Conservation (phyloP, 352 stramenopile species). For the Phytophthora brassicae region DNA sequence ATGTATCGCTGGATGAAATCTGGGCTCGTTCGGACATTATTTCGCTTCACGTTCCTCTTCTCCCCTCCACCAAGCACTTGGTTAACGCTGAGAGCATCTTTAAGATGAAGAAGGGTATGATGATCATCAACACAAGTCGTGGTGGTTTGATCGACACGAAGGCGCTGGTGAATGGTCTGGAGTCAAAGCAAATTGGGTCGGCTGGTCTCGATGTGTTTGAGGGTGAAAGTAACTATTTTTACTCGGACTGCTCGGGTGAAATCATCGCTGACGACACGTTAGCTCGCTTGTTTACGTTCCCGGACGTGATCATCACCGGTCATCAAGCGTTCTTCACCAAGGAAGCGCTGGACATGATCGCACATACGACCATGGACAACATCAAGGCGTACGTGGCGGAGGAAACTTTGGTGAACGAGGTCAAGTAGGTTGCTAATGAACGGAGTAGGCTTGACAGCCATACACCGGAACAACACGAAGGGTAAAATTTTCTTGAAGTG, state of each 20-base stretch:
- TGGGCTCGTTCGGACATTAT: conserved; percentile 81
- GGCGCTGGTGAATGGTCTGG: conserved; percentile 76
- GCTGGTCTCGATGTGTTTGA: conserved; percentile 90
- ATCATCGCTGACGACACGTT: conserved; percentile 69
- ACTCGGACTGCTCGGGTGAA: conserved; percentile 64
- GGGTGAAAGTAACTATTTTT: conserved; percentile 74
- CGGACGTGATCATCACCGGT: conserved; percentile 77
- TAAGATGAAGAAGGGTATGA: conserved; percentile 86
- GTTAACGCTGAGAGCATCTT: conserved; percentile 79
- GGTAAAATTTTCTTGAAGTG: too few species aligned
- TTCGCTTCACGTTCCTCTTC: conserved; percentile 81
- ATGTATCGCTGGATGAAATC: conserved; percentile 56
- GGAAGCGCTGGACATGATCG: conserved; percentile 72
- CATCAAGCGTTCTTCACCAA: too few species aligned
- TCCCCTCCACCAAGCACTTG: conserved; percentile 79
- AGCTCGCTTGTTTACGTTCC: too few species aligned
- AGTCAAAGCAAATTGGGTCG: conserved; percentile 70
- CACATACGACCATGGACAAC: conserved; percentile 66
- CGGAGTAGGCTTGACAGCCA: too few species aligned
- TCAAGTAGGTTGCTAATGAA: too few species aligned
- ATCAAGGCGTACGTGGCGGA: conserved; percentile 51
- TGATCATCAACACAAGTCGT: conserved; percentile 90
- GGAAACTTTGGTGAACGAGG: conserved; percentile 50
- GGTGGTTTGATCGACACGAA: conserved; percentile 85
- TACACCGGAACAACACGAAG: too few species aligned